Base-by-base conservation (phyloP, 495 filamentous ascomycete species). In the Aspergillus egyptiacus region DNA sequence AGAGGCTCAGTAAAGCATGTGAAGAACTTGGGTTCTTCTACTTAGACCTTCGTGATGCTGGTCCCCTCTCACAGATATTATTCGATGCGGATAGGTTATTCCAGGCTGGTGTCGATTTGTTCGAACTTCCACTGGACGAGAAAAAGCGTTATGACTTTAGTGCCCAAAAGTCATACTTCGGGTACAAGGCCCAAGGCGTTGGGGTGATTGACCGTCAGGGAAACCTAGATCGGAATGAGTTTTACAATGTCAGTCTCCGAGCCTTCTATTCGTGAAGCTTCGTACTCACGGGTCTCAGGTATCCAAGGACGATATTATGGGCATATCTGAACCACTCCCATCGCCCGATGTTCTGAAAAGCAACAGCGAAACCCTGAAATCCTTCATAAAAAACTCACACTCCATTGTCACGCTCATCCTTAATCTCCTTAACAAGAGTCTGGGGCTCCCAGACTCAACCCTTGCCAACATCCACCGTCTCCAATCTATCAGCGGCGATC, bases 11-110 rank as follows among this genome's bases (percentile, higher is more conserved):
- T 53, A 47, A 63, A 24, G 69, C 77, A 1, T 77, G 69, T 23
- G 68, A 73, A 18, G 70, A 76, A 6, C 69, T 83, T 15, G 82
- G 82, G 14, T 82, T 84, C 64, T 85, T 83, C 64, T 83, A 84
- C 48, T 69, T 84, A 2, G 74, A 80, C 44, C 62, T 85, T 1
- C 55, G 59, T 2, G 70, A 64, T 31, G 66, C 63, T 6, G 47
- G 64, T 3, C 48, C 62, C 18, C 73, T 73, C 6, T 53, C 64
- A 2, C 56, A 60, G 0, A 60, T 83, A 18, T 64, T 77, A 0
- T 5, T 41, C 2, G 68, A 79, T 25, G 70, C 72, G 3, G 68
- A 76, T 8, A 42, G 58, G 6, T 57, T 84, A 10, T 79, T 79
- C 41, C 33, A 52, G 4, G 46, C 77, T 1, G 73, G 67, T 13